phyloP scores from a whole-genome alignment of 2,329 filamentous ascomycete genomes.

The Neonectria punicea region DNA sequence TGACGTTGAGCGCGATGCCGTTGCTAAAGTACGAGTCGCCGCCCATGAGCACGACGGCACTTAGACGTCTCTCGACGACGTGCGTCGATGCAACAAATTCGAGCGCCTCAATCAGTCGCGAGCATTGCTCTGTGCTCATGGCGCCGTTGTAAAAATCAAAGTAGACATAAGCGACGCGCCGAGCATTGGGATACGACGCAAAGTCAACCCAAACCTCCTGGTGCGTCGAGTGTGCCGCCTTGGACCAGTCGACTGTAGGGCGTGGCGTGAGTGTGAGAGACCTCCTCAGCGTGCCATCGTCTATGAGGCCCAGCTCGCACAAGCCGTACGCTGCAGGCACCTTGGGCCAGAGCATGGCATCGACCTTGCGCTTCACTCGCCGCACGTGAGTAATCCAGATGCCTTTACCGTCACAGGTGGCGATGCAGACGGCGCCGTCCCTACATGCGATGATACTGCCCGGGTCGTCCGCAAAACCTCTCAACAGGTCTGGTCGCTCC shows the following conservation, averaged over 20 bases:
- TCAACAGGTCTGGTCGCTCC: neutral
- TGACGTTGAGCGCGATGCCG: constrained; percentile 32
- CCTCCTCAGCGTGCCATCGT: neutral
- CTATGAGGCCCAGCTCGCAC: constrained; percentile 6
- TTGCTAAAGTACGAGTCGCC: constrained; percentile 34
- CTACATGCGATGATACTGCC: neutral
- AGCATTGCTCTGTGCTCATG: constrained; percentile 31
- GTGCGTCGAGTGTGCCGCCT: constrained; percentile 6
- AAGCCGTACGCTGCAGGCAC: constrained; percentile 22
- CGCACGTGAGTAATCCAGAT: constrained; percentile 31
- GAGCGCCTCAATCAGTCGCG: constrained; percentile 27
- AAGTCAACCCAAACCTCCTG: constrained; percentile 14
- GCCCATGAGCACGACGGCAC: constrained; percentile 28
- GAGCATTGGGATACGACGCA: constrained; percentile 1
- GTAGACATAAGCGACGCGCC: constrained; percentile 24
- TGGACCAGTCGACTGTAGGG: constrained; percentile 6
- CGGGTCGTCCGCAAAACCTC: neutral
- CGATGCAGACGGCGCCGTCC: constrained; percentile 11
- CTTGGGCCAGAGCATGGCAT: constrained; percentile 32
- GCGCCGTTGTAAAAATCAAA: constrained; percentile 33
- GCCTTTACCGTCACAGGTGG: constrained; percentile 23
- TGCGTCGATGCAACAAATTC: constrained; percentile 12
- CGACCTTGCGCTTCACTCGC: constrained; percentile 29
- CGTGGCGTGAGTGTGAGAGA: neutral
- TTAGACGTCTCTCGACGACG: constrained; percentile 3